Base-by-base conservation (phyloP, 2,329 filamentous ascomycete species). In the Myriosclerotinia duriaeana region DNA sequence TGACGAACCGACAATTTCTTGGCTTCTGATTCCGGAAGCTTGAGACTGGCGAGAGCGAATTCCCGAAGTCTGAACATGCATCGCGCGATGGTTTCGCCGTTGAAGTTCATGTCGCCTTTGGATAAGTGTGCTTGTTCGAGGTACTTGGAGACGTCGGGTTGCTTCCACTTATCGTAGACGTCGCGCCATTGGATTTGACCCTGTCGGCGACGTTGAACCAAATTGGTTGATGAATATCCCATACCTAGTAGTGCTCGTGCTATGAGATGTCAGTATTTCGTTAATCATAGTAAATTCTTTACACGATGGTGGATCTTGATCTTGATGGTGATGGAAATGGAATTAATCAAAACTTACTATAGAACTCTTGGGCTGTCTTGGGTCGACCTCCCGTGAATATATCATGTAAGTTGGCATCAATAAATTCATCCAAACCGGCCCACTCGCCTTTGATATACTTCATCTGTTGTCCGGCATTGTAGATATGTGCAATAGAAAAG, bases 121-220 rank as follows among this genome's bases (percentile, higher is more conserved):
- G 53, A 9, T 36, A n/a, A 38, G 14, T 38, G 17, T 38, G 34
- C 53, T 38, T 54, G 53, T 6, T 38, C 34, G 11, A 59, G 56
- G 14, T 36, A 8, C 40, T 34, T 59, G 26, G 56, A 59, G 56
- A 59, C 22, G n/a, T 59, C 44, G 46, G 40, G 40, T 34, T 59
- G 56, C 20, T 44, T 30, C n/a, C 22, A 48, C n/a, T 59, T 44
- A 20, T 46, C 44, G 26, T 40, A 42, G 38, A 63, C n/a, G 22
- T 63, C 6, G 14, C 46, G 36, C 60, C 60, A 42, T 34, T 42
- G 6, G 3, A 20, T 59, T 46, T 36, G 11, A 20, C 12, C 30
- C 3, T 59, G 30, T 34, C 56, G 11, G 5, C 30, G 42, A 59
- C 3, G 20, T 59, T 59, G 56, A 1, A 17, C 12, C 14, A 17